A percentile compares a stretch with the other conserved stretches of the same genome.
phyloP scores from a whole-genome alignment of 78 protist genomes.

The Chrysochromulina parva region DNA sequence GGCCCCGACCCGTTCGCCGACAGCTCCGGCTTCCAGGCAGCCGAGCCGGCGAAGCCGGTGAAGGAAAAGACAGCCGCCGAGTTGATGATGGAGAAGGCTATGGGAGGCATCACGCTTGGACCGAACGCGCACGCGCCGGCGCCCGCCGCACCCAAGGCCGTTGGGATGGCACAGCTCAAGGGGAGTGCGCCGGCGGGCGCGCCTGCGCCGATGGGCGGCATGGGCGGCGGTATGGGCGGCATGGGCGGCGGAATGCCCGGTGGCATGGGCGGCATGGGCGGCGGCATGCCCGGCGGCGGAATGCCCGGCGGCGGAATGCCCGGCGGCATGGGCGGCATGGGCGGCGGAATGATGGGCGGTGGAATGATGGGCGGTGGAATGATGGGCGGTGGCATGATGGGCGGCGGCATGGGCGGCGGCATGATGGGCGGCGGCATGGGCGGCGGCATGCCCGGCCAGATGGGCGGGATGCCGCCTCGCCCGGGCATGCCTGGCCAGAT shows the following conservation, averaged over 20 bases:
- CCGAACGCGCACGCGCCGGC: not conserved
- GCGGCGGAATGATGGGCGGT: not conserved
- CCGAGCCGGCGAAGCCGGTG: not conserved
- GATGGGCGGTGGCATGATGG: too few species aligned
- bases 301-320: not conserved
- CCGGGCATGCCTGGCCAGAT: not conserved
- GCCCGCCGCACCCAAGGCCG: not conserved
- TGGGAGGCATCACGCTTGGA: not conserved
- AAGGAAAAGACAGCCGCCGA: not conserved
- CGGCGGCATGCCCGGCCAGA: too few species aligned
- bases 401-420: too few species aligned
- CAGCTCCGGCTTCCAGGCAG: not conserved
- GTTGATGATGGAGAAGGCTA: not conserved
- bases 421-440: too few species aligned
- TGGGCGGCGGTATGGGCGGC: not conserved
- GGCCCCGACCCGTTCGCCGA: not conserved
- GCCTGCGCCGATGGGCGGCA: not conserved
- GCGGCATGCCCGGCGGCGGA: not conserved
- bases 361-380: not conserved
- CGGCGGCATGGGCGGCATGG: not conserved
- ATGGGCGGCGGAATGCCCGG: not conserved
- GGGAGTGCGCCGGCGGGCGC: not conserved
- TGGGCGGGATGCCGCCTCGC: too few species aligned
- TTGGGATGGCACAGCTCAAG: not conserved
- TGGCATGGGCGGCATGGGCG: not conserved